Conservation (phyloP, 352 stramenopile species). For the Globisporangium abappressorium region DNA sequence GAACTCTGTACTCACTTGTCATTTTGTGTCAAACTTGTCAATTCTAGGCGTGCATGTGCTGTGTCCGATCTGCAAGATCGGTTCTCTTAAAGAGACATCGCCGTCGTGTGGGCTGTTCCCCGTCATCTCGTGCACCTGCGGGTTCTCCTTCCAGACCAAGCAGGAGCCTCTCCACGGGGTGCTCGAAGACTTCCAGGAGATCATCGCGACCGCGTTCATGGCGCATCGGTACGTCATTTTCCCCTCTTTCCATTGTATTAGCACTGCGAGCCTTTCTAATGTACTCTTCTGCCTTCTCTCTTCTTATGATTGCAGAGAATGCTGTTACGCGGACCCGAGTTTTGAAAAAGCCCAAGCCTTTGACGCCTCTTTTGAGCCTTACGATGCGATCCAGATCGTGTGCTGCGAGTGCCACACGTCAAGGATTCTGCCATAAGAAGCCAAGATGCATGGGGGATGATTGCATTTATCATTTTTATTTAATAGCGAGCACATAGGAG, state of each 20-base stretch:
- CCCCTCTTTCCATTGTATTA: neutral
- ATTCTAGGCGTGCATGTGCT: constrained; percentile 25
- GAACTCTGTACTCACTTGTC: neutral
- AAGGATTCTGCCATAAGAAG: constrained; percentile 7
- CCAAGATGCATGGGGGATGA: neutral
- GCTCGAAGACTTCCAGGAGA: constrained; percentile 62
- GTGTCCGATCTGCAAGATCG: constrained; percentile 52
- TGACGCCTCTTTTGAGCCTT: constrained; percentile 11
- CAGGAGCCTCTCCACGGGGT: constrained; percentile 47
- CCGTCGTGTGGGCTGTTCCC: constrained; percentile 9
- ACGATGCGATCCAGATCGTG: constrained; percentile 12
- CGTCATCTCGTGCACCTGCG: constrained; percentile 43
- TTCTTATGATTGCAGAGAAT: constrained; percentile 26
- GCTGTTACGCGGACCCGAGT: constrained; percentile 41
- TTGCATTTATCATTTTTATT: constrained; percentile 7
- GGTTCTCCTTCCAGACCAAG: constrained; percentile 48
- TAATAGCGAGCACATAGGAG: constrained; percentile 4
- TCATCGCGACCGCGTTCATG: constrained; percentile 52
- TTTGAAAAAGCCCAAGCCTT: constrained; percentile 38
- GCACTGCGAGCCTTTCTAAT: neutral
- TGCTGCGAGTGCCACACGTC: constrained; percentile 12
- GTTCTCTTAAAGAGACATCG: constrained; percentile 29
- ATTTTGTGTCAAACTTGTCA: neutral
- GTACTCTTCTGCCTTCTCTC: neutral
- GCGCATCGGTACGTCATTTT: constrained; percentile 42